These are phyloP conservation scores for Tetrahymena malaccensis DNA, from an alignment of 73 alveolate genomes.

Conservation along the genomic window DNA sequence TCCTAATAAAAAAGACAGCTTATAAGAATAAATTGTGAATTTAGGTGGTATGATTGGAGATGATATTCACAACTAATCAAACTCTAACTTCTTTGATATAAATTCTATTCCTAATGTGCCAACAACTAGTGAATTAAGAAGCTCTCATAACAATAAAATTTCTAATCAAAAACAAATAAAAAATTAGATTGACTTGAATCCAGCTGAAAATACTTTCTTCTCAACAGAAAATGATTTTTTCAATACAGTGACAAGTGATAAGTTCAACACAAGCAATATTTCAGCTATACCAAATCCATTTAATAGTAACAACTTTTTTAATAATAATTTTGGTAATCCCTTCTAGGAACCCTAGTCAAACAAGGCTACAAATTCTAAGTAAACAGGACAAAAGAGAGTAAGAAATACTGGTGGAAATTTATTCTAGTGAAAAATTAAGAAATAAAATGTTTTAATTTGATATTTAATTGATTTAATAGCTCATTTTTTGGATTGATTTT, in stretches of 20 bases:
- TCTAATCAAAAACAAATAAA: not conserved
- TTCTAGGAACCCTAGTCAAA: not conserved
- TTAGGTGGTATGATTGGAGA: not conserved
- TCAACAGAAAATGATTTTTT: not conserved
- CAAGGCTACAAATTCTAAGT: not conserved
- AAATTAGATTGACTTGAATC: not conserved
- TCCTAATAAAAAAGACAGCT: not conserved
- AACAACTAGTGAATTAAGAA: not conserved
- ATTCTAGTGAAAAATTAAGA: not conserved
- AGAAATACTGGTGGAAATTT: not conserved
- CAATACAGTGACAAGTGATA: not conserved
- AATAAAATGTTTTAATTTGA: not conserved
- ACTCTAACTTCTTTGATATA: not conserved
- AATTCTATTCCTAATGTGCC: not conserved
- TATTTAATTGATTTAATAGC: no score
- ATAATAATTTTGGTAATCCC: not conserved
- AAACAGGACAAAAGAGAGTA: not conserved
- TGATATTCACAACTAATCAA: not conserved
- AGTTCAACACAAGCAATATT: not conserved
- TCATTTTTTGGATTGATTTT: no score
- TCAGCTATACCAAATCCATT: not conserved
- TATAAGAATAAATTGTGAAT: not conserved
- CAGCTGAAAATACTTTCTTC: not conserved
- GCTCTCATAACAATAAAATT: not conserved
- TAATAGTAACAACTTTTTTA: not conserved